Evolutionary conservation across 768 basidiomycete genomes (phyloP).

Genomic region (Coprinopsis strossmayeri): DNA sequence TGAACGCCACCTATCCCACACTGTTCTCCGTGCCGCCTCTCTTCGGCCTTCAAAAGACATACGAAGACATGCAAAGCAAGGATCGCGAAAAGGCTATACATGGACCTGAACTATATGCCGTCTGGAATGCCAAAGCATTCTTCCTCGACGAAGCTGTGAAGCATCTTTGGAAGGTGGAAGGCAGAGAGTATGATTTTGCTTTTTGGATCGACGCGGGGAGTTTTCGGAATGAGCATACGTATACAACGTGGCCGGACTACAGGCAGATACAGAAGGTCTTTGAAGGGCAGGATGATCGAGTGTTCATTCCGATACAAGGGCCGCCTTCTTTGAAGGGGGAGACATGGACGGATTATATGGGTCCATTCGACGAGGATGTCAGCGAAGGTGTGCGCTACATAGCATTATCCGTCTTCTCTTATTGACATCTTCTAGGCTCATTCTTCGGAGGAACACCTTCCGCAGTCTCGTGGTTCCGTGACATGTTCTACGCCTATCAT

Average conservation of each 20-base stretch:
- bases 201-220: constrained; percentile 57
- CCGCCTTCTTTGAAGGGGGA: constrained; percentile 25
- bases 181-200: constrained; percentile 39
- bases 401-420: not conserved
- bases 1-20: constrained; percentile 39
- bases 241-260: constrained; percentile 41
- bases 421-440: constrained; percentile 31
- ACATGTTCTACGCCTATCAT: constrained; percentile 44
- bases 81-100: constrained; percentile 40
- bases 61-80: constrained; percentile 34
- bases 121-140: constrained; percentile 52
- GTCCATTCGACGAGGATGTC: constrained; percentile 44
- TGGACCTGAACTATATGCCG: constrained; percentile 43
- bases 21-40: constrained; percentile 46
- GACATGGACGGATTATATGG: constrained; percentile 37
- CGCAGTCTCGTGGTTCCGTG: constrained; percentile 39
- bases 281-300: constrained; percentile 30
- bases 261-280: constrained; percentile 33
- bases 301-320: constrained; percentile 41
- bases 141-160: constrained; percentile 36
- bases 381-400: constrained; percentile 37
- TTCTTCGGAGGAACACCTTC: constrained; percentile 48
- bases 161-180: constrained; percentile 15
- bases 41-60: constrained; percentile 22
- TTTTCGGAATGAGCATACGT: constrained; percentile 38